Conservation (phyloP, 352 stramenopile species). For the Globisporangium apiculatum region DNA sequence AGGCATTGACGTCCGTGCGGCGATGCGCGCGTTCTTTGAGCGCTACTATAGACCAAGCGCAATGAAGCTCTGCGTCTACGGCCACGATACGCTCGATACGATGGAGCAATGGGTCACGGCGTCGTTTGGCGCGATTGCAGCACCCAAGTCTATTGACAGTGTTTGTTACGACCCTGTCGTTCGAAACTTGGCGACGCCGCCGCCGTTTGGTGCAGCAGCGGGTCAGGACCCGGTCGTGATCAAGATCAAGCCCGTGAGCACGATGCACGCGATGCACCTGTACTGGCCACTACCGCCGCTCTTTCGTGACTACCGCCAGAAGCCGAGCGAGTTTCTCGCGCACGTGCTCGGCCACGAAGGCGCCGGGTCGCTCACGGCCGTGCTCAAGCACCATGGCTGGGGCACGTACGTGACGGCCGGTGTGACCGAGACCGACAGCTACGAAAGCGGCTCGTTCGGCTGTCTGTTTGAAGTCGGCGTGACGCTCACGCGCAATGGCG, state of each 20-base stretch:
- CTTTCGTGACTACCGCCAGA: conserved; percentile 31
- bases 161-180: neutral
- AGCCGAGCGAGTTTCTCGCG: conserved; percentile 45
- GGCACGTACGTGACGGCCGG: conserved; percentile 38
- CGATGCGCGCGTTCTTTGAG: conserved; percentile 50
- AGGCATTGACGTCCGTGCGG: conserved; percentile 40
- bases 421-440: conserved; percentile 39
- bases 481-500: conserved; percentile 32
- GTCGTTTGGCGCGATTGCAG: conserved; percentile 40
- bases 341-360: conserved; percentile 52
- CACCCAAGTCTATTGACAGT: neutral
- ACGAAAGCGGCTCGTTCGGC: conserved; percentile 59
- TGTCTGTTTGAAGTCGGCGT: conserved; percentile 48
- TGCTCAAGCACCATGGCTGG: conserved; percentile 34
- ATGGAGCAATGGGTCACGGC: conserved; percentile 47
- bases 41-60: conserved; percentile 43
- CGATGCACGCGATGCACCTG: conserved; percentile 35
- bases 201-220: conserved; percentile 25
- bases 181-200: neutral
- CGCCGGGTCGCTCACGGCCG: conserved; percentile 27
- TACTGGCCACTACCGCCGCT: conserved; percentile 50
- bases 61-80: conserved; percentile 76
- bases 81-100: conserved; percentile 44
- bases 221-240: conserved; percentile 24
- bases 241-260: conserved; percentile 37